Conservation (phyloP, 2,329 filamentous ascomycete genomes). For the Clarireedia paspali region DNA sequence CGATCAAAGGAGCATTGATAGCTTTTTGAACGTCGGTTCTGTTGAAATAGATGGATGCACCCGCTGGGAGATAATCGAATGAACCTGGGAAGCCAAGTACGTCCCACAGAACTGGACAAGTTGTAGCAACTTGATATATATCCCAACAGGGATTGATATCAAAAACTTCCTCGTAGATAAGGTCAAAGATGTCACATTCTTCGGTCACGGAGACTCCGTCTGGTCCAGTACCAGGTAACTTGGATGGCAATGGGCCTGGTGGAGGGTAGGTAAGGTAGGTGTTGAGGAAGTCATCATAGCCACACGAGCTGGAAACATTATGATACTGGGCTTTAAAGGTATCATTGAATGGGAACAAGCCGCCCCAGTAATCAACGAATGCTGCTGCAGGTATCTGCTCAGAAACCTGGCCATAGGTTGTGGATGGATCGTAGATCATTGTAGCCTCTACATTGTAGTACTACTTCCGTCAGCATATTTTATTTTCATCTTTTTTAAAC, state of each 20-base stretch:
- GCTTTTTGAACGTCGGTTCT: conserved; percentile 51
- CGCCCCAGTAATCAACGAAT: conserved; percentile 53
- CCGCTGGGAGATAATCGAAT: conserved; percentile 53
- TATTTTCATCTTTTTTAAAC: neutral
- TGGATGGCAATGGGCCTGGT: conserved; percentile 46
- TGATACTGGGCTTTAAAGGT: conserved; percentile 46
- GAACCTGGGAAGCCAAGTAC: conserved; percentile 58
- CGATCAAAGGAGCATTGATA: conserved; percentile 54
- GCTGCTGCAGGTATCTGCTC: conserved; percentile 42
- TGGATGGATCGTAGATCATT: conserved; percentile 65
- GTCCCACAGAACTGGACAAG: conserved; percentile 64
- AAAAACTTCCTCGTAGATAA: conserved; percentile 45
- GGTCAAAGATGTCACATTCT: conserved; percentile 51
- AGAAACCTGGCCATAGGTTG: conserved; percentile 43
- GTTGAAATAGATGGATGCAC: conserved; percentile 55
- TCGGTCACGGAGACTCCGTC: conserved; percentile 28
- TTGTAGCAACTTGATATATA: conserved; percentile 64
- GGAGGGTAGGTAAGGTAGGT: conserved; percentile 64
- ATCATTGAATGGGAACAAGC: conserved; percentile 57
- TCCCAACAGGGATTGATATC: conserved; percentile 71
- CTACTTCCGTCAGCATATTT: conserved; percentile 30
- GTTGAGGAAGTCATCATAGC: conserved; percentile 52
- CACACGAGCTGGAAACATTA: conserved; percentile 47
- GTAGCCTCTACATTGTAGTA: conserved; percentile 64
- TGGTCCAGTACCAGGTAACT: conserved; percentile 37